A percentile compares a stretch with the other conserved stretches of the same genome.
These are phyloP conservation scores for Athelia sp. DNA, from an alignment of 1,284 basidiomycete species.

Conservation along the genomic window DNA sequence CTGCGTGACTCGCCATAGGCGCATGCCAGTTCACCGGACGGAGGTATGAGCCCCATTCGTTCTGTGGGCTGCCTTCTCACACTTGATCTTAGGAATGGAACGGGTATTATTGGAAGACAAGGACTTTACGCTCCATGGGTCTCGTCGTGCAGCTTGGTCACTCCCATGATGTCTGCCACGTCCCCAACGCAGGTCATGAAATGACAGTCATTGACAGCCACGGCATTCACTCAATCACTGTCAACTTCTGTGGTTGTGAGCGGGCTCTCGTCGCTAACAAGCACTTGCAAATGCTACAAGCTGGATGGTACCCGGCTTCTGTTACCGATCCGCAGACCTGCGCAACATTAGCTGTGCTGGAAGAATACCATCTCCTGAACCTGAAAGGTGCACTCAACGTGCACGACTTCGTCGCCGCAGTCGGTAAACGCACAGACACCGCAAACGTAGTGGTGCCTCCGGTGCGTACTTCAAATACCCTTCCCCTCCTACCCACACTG, in stretches of 20 bases:
- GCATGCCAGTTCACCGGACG: not conserved
- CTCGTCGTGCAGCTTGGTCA: not conserved
- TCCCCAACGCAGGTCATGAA: not conserved
- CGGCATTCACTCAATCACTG: constrained; percentile 1
- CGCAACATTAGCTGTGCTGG: not conserved
- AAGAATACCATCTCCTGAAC: not conserved
- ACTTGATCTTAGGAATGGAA: not conserved
- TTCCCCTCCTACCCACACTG: not conserved
- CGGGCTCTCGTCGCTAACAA: not conserved
- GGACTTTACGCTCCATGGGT: not conserved
- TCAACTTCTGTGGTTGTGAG: constrained; percentile 3
- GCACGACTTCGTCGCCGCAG: not conserved
- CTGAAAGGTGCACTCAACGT: not conserved
- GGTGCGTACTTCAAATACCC: not conserved
- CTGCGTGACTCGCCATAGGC: not conserved
- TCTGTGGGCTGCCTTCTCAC: too few species aligned
- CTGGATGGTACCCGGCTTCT: not conserved
- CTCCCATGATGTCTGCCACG: not conserved
- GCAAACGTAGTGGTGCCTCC: too few species aligned
- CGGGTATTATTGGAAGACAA: not conserved
- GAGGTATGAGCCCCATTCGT: not conserved
- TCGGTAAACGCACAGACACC: not conserved
- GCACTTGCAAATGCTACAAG: constrained; percentile 4
- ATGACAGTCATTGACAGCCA: constrained; percentile 2
- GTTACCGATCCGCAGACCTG: not conserved